Percentiles rank a stretch among this genome's conserved stretches.
phyloP scores from a whole-genome alignment of 148 eudicot species.

The Heliamphora exappendiculata region DNA sequence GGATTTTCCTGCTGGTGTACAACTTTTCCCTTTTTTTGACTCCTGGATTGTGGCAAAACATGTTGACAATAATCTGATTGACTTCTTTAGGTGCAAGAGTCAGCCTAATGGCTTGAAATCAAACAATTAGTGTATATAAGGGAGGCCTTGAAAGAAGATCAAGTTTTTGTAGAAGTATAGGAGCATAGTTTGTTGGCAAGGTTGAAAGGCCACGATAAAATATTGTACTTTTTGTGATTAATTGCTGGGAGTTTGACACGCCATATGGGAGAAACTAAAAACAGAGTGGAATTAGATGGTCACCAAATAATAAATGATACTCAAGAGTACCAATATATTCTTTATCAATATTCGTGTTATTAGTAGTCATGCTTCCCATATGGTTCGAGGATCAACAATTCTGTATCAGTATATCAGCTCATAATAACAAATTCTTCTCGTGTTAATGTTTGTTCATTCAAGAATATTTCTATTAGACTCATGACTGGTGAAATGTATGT shows the following conservation, averaged over 20 bases:
- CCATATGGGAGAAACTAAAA: not conserved
- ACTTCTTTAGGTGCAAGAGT: not conserved
- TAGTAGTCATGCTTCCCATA: not conserved
- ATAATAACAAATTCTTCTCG: not conserved
- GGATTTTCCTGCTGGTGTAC: not conserved
- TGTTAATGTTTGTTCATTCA: not conserved
- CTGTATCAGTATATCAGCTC: not conserved
- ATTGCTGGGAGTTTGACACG: not conserved
- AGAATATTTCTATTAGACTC: not conserved
- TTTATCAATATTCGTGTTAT: not conserved
- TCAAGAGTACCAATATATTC: not conserved
- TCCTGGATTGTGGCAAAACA: not conserved
- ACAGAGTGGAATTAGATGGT: not conserved
- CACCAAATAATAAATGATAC: not conserved
- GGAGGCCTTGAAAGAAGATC: not conserved
- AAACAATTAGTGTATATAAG: not conserved
- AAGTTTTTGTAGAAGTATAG: conserved; percentile 2
- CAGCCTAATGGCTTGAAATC: not conserved
- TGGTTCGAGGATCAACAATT: not conserved
- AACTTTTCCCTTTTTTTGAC: not conserved
- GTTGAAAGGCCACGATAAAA: not conserved
- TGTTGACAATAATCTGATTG: not conserved
- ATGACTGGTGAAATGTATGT: not conserved
- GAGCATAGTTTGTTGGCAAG: not conserved
- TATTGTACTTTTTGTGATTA: not conserved